Percentiles rank a stretch among this genome's conserved stretches.
These are phyloP conservation scores for Hymenoscyphus infarciens DNA, from an alignment of 2,329 filamentous ascomycete species.

Conservation along the genomic window DNA sequence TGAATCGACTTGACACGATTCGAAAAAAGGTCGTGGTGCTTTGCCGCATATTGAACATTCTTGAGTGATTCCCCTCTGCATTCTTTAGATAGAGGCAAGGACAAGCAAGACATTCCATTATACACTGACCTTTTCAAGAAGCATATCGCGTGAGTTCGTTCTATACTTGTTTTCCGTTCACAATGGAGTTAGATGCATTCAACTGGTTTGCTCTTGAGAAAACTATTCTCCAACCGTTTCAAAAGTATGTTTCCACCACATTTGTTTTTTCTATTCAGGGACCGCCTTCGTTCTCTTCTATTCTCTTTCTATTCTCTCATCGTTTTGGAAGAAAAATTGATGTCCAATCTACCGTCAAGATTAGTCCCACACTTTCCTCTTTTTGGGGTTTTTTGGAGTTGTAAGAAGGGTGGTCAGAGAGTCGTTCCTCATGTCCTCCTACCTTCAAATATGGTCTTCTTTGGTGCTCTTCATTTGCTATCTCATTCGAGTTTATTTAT, in stretches of 20 bases:
- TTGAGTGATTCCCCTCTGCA: constrained; percentile 10
- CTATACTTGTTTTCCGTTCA: neutral
- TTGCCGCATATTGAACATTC: constrained; percentile 12
- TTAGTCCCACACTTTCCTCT: neutral
- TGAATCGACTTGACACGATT: neutral
- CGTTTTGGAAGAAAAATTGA: neutral
- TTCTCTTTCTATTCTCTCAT: neutral
- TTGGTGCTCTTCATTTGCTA: too few species aligned
- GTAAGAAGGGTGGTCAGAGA: too few species aligned
- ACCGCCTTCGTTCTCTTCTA: neutral
- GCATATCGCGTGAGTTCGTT: neutral
- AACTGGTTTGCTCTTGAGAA: neutral
- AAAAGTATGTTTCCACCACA: too few species aligned
- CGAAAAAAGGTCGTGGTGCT: constrained; percentile 2
- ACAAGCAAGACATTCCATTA: neutral
- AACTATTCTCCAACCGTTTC: neutral
- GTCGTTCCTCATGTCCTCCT: too few species aligned
- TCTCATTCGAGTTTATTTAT: too few species aligned
- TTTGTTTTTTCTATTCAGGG: neutral
- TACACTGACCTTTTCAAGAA: neutral
- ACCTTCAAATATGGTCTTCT: too few species aligned
- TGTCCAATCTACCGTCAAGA: neutral
- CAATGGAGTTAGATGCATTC: neutral
- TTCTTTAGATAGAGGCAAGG: constrained; percentile 16
- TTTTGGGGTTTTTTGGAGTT: too few species aligned